A percentile compares a stretch with the other conserved stretches of the same genome.
Conservation (phyloP, 352 stramenopile genomes). For the Phytophthora sp. region DNA sequence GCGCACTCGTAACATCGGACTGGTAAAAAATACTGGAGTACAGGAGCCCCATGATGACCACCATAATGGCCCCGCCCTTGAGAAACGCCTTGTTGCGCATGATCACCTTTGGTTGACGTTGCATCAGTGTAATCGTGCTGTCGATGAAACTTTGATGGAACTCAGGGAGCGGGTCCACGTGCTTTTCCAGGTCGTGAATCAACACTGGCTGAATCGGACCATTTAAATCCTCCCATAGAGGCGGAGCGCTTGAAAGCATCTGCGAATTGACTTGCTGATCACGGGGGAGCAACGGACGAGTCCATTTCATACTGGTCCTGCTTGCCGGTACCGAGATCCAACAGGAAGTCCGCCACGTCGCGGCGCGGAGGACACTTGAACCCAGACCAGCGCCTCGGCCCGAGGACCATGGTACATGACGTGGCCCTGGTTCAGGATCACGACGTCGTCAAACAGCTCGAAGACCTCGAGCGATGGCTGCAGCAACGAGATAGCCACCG, state of each 20-base stretch:
- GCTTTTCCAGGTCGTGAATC: slow-evolving; percentile 26
- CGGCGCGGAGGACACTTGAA: slow-evolving; percentile 25
- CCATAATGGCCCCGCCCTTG: slow-evolving; percentile 46
- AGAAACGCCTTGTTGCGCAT: slow-evolving; percentile 14
- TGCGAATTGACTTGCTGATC: slow-evolving; percentile 18
- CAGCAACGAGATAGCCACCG: slow-evolving; percentile 79
- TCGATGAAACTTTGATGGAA: slow-evolving; percentile 19
- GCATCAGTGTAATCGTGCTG: slow-evolving; percentile 1
- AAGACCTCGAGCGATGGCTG: slow-evolving; percentile 94
- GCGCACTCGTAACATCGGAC: slow-evolving; percentile 17
- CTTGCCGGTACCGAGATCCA: slow-evolving; percentile 14
- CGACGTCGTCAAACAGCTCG: slow-evolving; percentile 92
- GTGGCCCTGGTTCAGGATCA: slow-evolving; percentile 90
- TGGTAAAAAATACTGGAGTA: slow-evolving; percentile 34
- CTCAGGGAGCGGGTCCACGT: slow-evolving; percentile 9
- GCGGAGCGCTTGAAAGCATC: slow-evolving; percentile 28
- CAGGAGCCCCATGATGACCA: slow-evolving; percentile 32
- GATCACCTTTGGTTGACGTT: slow-evolving; percentile 3
- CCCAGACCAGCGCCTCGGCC: slow-evolving; percentile 47
- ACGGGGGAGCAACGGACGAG: neutral
- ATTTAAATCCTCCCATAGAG: slow-evolving; percentile 24
- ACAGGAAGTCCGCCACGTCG: slow-evolving; percentile 3
- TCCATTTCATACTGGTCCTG: slow-evolving; percentile 36
- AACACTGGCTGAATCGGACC: slow-evolving; percentile 10
- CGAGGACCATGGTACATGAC: slow-evolving; percentile 88